phyloP scores from a whole-genome alignment of 495 filamentous ascomycete genomes.

The Penicillium longicatenatum region DNA sequence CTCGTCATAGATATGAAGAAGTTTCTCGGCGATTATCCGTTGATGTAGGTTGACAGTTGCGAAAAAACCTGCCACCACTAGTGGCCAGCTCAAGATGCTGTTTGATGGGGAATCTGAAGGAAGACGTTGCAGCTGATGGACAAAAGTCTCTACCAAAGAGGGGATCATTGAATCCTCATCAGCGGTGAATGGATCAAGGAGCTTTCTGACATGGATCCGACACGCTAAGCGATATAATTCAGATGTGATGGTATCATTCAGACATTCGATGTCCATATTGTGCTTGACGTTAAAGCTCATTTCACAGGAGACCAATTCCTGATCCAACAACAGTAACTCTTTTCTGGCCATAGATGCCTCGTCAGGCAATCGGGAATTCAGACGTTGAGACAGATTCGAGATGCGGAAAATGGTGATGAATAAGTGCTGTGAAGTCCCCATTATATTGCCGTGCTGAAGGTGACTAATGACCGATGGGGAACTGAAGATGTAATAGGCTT shows the following conservation, averaged over 20 bases:
- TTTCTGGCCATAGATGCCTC: not conserved
- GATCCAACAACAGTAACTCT: constrained; percentile 10
- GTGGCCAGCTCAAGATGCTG: constrained; percentile 23
- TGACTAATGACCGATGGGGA: constrained; percentile 3
- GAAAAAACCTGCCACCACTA: constrained; percentile 19
- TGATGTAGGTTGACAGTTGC: constrained; percentile 11
- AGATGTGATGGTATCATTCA: constrained; percentile 11
- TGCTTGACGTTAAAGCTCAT: not conserved
- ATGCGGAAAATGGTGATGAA: constrained; percentile 17
- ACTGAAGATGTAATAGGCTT: constrained; percentile 12
- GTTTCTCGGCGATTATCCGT: constrained; percentile 10
- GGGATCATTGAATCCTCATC: not conserved
- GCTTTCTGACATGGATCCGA: constrained; percentile 12
- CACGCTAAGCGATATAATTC: constrained; percentile 19
- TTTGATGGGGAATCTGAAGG: constrained; percentile 14
- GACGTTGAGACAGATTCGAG: constrained; percentile 1
- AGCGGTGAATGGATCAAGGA: not conserved
- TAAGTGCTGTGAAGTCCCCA: constrained; percentile 15
- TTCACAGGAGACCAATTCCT: not conserved
- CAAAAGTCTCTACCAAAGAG: constrained; percentile 11
- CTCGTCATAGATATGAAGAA: constrained; percentile 3
- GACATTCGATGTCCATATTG: constrained; percentile 1
- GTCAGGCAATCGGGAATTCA: not conserved
- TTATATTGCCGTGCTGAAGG: constrained; percentile 6
- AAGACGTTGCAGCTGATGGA: constrained; percentile 7